A percentile compares a stretch with the other conserved stretches of the same genome.
These are phyloP conservation scores for Solanum arcanum DNA, from an alignment of 257 asterid genomes.

Conservation along the genomic window DNA sequence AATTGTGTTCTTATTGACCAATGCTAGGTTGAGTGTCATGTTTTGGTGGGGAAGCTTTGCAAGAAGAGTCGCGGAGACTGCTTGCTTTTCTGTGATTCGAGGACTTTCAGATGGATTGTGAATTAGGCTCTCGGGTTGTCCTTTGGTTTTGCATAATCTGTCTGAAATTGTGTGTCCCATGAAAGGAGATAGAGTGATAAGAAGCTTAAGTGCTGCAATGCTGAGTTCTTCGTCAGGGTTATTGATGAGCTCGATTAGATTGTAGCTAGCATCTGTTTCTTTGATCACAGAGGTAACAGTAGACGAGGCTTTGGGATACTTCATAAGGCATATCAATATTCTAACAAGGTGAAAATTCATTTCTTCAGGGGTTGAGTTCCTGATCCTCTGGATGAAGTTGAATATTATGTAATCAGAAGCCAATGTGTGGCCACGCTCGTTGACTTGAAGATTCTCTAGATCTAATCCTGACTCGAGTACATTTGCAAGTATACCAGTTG, in stretches of 20 bases:
- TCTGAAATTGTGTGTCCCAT: slow-evolving; percentile 77
- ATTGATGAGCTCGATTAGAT: slow-evolving; percentile 55
- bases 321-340: slow-evolving; percentile 46
- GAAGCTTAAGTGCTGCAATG: slow-evolving; percentile 42
- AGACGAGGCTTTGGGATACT: slow-evolving; percentile 35
- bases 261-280: slow-evolving; percentile 60
- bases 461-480: slow-evolving; percentile 55
- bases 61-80: slow-evolving; percentile 54
- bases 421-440: slow-evolving; percentile 47
- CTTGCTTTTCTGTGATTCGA: slow-evolving; percentile 50
- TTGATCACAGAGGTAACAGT: slow-evolving; percentile 57
- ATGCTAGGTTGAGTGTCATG: slow-evolving; percentile 51
- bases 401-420: slow-evolving; percentile 58
- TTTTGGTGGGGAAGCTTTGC: slow-evolving; percentile 79
- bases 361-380: slow-evolving; percentile 42
- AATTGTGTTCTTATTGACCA: slow-evolving; percentile 36
- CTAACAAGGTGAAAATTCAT: slow-evolving; percentile 49
- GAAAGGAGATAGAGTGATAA: slow-evolving; percentile 35
- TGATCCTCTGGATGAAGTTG: slow-evolving; percentile 39
- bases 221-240: slow-evolving; percentile 50
- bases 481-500: slow-evolving; percentile 60
- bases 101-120: slow-evolving; percentile 23
- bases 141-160: slow-evolving; percentile 55
- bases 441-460: slow-evolving; percentile 37
- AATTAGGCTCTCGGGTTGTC: slow-evolving; percentile 58